Conservation (phyloP, 768 basidiomycete genomes). For the Psilocybe subaeruginosa region DNA sequence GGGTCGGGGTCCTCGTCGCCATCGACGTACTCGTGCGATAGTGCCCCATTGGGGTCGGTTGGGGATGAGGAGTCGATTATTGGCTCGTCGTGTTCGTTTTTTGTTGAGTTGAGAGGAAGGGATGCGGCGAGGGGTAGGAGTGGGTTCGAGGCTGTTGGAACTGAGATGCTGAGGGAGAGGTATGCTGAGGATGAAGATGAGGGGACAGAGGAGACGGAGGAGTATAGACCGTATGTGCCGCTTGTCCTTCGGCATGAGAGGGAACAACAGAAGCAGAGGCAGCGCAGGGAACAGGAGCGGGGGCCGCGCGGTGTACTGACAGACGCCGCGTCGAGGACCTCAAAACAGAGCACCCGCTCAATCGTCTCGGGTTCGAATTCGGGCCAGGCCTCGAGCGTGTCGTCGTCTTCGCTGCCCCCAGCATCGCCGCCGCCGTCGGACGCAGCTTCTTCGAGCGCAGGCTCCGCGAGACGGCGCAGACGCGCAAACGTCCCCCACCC, state of each 20-base stretch:
- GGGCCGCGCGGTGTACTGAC: too few relatives aligned
- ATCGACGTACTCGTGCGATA: constrained; percentile 10
- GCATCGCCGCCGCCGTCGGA: not conserved
- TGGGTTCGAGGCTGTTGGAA: too few relatives aligned
- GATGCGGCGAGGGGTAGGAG: not conserved
- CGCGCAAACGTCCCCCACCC: not conserved
- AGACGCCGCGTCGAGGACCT: not conserved
- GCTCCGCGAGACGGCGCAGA: not conserved
- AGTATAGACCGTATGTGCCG: not conserved
- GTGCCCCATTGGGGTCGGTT: not conserved
- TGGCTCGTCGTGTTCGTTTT: not conserved
- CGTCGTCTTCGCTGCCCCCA: not conserved
- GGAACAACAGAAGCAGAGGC: not conserved
- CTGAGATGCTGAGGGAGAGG: too few relatives aligned
- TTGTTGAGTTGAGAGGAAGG: not conserved
- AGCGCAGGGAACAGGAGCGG: not conserved
- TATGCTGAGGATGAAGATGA: too few relatives aligned
- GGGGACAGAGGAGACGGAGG: not conserved
- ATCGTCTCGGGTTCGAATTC: too few relatives aligned
- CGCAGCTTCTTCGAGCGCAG: not conserved
- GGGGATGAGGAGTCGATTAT: not conserved
- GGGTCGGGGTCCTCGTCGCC: not conserved
- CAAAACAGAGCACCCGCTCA: too few relatives aligned
- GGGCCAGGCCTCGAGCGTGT: not conserved
- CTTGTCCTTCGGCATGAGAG: not conserved